These are phyloP conservation scores for Raffaelea arxii DNA, from an alignment of 2,329 filamentous ascomycete genomes.

Conservation along the genomic window DNA sequence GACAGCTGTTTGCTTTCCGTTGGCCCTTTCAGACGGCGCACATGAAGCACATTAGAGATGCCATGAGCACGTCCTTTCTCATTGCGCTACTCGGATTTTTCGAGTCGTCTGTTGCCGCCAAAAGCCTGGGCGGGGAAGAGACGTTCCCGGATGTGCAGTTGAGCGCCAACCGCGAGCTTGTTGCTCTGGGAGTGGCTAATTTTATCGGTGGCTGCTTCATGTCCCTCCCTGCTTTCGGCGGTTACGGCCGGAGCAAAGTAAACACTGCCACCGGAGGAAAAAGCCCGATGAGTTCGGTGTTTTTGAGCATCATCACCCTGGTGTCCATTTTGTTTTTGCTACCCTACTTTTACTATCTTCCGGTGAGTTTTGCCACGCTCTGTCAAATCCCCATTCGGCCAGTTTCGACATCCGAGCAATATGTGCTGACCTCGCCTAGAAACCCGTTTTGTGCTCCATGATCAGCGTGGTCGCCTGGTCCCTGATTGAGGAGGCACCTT, in stretches of 20 bases:
- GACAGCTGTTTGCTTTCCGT: conserved; percentile 66
- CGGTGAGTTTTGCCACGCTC: conserved; percentile 56
- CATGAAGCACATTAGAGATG: conserved; percentile 73
- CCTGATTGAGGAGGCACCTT: conserved; percentile 87
- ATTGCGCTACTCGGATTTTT: conserved; percentile 97
- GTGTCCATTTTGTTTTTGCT: conserved; percentile 73
- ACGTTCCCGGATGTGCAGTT: conserved; percentile 71
- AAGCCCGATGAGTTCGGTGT: conserved; percentile 87
- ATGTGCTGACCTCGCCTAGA: conserved; percentile 37
- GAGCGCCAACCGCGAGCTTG: conserved; percentile 86
- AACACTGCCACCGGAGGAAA: conserved; percentile 86
- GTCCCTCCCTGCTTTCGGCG: conserved; percentile 87
- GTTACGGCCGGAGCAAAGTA: conserved; percentile 92
- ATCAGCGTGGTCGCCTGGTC: conserved; percentile 93
- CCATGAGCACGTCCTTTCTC: conserved; percentile 84
- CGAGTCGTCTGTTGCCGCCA: conserved; percentile 91
- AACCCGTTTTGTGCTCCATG: conserved; percentile 87
- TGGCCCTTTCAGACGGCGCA: conserved; percentile 74
- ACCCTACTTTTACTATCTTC: conserved; percentile 89
- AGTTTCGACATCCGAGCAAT: conserved; percentile 2
- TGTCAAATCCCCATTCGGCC: too few relatives aligned
- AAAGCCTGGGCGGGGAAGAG: conserved; percentile 65
- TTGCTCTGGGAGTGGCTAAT: conserved; percentile 85
- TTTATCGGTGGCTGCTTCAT: conserved; percentile 87
- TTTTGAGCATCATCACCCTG: conserved; percentile 74